Evolutionary conservation across 768 basidiomycete genomes (phyloP).

Genomic region (Psilocybe azurescens): DNA sequence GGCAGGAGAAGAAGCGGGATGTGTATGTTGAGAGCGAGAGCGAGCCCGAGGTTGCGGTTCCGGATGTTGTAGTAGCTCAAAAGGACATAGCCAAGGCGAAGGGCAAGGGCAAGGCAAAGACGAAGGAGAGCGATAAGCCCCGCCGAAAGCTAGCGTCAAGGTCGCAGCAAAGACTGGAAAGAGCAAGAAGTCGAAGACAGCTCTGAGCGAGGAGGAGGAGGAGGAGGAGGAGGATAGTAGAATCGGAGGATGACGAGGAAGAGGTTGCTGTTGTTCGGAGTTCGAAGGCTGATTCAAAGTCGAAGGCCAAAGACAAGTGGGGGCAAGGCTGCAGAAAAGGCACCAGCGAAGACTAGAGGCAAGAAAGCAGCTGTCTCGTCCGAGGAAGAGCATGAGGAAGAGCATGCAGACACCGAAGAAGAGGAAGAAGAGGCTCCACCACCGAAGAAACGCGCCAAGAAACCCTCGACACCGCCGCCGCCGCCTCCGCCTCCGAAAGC

Average conservation of each 20-base stretch:
- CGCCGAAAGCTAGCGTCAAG: constrained; percentile 5
- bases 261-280: background rate
- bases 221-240: constrained; percentile 10
- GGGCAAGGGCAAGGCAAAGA: constrained; percentile 16
- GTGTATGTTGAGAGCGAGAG: constrained; percentile 16
- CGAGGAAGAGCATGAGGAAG: constrained; percentile 24
- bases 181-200: background rate
- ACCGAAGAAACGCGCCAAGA: constrained; percentile 7
- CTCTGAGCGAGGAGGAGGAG: background rate
- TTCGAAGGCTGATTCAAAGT: no score
- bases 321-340: no score
- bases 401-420: background rate
- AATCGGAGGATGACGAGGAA: constrained; percentile 22
- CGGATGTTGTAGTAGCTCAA: no score
- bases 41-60: constrained; percentile 19
- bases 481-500: constrained; percentile 4
- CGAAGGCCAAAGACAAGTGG: no score
- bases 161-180: background rate
- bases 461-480: constrained; percentile 6
- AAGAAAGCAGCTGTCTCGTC: constrained; percentile 3
- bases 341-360: background rate
- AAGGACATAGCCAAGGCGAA: background rate
- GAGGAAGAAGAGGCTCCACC: constrained; percentile 23
- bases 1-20: constrained; percentile 14
- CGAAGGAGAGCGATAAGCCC: constrained; percentile 13